phyloP scores from a whole-genome alignment of 1,139 yeast species.

The Protomyces gravidus region DNA sequence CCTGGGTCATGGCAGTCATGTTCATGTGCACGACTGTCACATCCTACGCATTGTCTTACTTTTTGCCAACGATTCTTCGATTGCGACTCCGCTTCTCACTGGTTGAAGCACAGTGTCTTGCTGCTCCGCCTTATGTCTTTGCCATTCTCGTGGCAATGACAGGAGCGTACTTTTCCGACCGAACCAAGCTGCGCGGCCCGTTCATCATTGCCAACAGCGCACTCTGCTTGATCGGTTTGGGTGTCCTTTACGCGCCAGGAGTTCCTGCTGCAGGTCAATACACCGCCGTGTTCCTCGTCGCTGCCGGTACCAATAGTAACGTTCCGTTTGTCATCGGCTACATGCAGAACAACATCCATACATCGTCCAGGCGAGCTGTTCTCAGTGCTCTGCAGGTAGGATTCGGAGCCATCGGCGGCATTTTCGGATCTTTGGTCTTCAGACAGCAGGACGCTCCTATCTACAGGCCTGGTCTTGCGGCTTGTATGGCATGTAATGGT shows the following conservation, averaged over 20 bases:
- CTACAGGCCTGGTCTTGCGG: slow-evolving; percentile 6
- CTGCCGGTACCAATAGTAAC: slow-evolving; percentile 53
- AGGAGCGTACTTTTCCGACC: slow-evolving; percentile 1
- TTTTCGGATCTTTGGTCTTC: slow-evolving; percentile 3
- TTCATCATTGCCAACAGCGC: slow-evolving; percentile 6
- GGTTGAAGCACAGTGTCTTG: slow-evolving; percentile 32
- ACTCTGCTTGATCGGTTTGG: slow-evolving; percentile 3
- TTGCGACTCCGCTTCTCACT: slow-evolving; percentile 36
- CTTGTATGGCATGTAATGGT: not conserved
- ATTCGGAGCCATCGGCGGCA: slow-evolving; percentile 14
- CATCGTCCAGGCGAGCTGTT: slow-evolving; percentile 3
- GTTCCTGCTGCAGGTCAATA: not conserved
- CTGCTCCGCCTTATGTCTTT: slow-evolving; percentile 38
- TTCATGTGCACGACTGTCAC: slow-evolving; percentile 15
- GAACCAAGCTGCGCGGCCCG: slow-evolving; percentile 1
- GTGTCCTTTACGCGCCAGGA: not conserved
- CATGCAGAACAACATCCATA: slow-evolving; percentile 41
- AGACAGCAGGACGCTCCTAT: slow-evolving; percentile 6
- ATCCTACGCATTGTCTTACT: slow-evolving; percentile 30
- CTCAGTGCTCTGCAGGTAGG: slow-evolving; percentile 3
- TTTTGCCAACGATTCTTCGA: slow-evolving; percentile 37
- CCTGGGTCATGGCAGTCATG: slow-evolving; percentile 6
- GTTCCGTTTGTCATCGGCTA: slow-evolving; percentile 55
- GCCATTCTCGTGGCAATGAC: slow-evolving; percentile 3
- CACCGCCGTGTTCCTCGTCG: slow-evolving; percentile 42